A percentile compares a stretch with the other conserved stretches of the same genome.
phyloP scores from a whole-genome alignment of 1,139 yeast species.

The Debaryomycetaceae sp. region DNA sequence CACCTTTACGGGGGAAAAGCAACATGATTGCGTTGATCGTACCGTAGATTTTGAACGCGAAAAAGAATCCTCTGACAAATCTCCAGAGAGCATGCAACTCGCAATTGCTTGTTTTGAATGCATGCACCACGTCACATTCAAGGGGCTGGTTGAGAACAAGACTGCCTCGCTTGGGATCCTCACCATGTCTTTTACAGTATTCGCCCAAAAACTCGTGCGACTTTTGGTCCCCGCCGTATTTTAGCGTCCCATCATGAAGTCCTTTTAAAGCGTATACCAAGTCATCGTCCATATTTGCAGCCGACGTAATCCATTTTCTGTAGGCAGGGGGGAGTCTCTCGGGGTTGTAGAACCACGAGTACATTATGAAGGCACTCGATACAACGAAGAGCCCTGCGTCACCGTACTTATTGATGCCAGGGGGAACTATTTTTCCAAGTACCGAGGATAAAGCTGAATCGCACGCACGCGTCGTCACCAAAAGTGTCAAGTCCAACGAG shows the following conservation, averaged over 20 bases:
- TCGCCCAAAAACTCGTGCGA: slow-evolving; percentile 17
- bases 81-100: slow-evolving; percentile 40
- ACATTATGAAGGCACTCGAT: slow-evolving; percentile 32
- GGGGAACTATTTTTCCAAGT: slow-evolving; percentile 18
- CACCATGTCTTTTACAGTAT: slow-evolving; percentile 25
- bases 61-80: slow-evolving; percentile 31
- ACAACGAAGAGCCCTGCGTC: slow-evolving; percentile 29
- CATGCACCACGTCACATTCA: slow-evolving; percentile 31
- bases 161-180: slow-evolving; percentile 22
- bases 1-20: slow-evolving; percentile 21
- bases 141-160: slow-evolving; percentile 21
- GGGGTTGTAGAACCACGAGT: slow-evolving; percentile 33
- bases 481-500: slow-evolving; percentile 33
- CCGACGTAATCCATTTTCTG: slow-evolving; percentile 39
- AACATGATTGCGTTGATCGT: slow-evolving; percentile 30
- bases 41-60: slow-evolving; percentile 33
- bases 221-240: slow-evolving; percentile 24
- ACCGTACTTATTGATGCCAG: slow-evolving; percentile 13
- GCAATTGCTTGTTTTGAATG: slow-evolving; percentile 30
- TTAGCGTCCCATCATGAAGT: slow-evolving; percentile 19
- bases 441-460: slow-evolving; percentile 30
- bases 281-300: slow-evolving; percentile 39
- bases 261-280: slow-evolving; percentile 21
- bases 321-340: slow-evolving; percentile 34
- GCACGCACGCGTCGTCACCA: slow-evolving; percentile 34